A percentile compares a stretch with the other conserved stretches of the same genome.
Conservation (phyloP, 2,329 filamentous ascomycete species). For the Zymoseptoria passerinii region DNA sequence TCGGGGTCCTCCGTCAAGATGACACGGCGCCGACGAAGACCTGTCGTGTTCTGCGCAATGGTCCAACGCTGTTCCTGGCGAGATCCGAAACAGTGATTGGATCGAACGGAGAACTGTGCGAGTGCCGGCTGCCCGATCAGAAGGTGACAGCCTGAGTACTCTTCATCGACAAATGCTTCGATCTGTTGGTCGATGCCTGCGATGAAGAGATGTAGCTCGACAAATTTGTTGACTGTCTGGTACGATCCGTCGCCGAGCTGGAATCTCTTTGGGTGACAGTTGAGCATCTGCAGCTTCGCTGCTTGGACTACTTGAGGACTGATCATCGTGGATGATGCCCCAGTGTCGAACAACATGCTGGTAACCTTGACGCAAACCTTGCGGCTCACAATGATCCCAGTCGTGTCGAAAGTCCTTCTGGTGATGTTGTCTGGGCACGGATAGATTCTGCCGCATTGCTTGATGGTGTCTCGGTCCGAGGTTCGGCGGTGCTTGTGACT, state of each 20-base stretch:
- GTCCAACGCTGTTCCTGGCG: conserved; percentile 5
- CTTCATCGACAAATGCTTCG: conserved; percentile 3
- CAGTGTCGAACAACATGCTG: conserved; percentile 8
- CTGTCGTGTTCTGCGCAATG: not conserved
- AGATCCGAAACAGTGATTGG: conserved; percentile 4
- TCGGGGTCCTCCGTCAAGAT: not conserved
- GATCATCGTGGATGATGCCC: conserved; percentile 4
- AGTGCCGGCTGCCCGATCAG: conserved; percentile 1
- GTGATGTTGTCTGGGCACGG: not conserved
- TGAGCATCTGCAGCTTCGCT: not conserved
- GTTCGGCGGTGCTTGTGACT: no score
- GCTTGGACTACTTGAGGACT: not conserved
- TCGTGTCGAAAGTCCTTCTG: conserved; percentile 4
- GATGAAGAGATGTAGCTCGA: conserved; percentile 5
- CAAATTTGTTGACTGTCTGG: not conserved
- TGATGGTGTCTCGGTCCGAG: no score
- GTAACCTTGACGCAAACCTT: not conserved
- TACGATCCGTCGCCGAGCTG: not conserved
- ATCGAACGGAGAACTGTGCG: not conserved
- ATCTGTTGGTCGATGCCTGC: conserved; percentile 3
- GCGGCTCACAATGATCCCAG: conserved; percentile 2
- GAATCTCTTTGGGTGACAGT: conserved; percentile 2
- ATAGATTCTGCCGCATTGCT: not conserved
- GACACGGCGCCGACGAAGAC: not conserved
- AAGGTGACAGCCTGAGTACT: not conserved